A percentile compares a stretch with the other conserved stretches of the same genome.
Evolutionary conservation across 2,329 filamentous ascomycete genomes (phyloP).

Genomic region (Dactylellina cionopaga): DNA sequence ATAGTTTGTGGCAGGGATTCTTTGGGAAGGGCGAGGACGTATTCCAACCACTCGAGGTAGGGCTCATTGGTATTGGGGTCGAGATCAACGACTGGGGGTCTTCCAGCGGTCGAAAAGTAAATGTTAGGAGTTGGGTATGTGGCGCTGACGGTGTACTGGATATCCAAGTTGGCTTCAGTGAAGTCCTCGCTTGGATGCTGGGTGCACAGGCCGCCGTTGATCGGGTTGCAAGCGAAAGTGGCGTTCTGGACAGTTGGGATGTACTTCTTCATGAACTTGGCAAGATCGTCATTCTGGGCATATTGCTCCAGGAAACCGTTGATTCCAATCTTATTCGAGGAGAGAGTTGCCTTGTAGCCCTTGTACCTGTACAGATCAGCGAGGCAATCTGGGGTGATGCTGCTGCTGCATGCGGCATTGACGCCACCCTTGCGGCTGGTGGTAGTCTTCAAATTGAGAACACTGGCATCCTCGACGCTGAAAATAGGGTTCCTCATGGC

Average conservation of each 20-base stretch:
- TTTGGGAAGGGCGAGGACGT: slow-evolving; percentile 66
- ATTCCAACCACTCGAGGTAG: slow-evolving; percentile 72
- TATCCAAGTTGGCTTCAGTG: slow-evolving; percentile 70
- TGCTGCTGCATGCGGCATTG: slow-evolving; percentile 56
- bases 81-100: slow-evolving; percentile 65
- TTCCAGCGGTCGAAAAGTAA: slow-evolving; percentile 69
- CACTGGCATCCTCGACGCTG: slow-evolving; percentile 13
- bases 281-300: slow-evolving; percentile 60
- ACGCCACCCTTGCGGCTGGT: not conserved
- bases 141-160: slow-evolving; percentile 68
- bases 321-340: slow-evolving; percentile 54
- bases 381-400: slow-evolving; percentile 59
- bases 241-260: slow-evolving; percentile 62
- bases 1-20: slow-evolving; percentile 70
- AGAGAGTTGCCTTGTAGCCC: slow-evolving; percentile 21
- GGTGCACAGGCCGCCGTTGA: slow-evolving; percentile 62
- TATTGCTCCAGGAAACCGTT: slow-evolving; percentile 58
- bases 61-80: slow-evolving; percentile 72
- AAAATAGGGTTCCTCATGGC: slow-evolving; percentile 44
- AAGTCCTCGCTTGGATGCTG: slow-evolving; percentile 61
- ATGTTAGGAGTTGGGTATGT: slow-evolving; percentile 67
- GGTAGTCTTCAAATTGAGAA: slow-evolving; percentile 6
- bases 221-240: slow-evolving; percentile 62
- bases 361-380: slow-evolving; percentile 58
- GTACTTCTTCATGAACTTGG: slow-evolving; percentile 64